phyloP scores from a whole-genome alignment of 345 rosid genomes.

The Eucalyptus sp. region DNA sequence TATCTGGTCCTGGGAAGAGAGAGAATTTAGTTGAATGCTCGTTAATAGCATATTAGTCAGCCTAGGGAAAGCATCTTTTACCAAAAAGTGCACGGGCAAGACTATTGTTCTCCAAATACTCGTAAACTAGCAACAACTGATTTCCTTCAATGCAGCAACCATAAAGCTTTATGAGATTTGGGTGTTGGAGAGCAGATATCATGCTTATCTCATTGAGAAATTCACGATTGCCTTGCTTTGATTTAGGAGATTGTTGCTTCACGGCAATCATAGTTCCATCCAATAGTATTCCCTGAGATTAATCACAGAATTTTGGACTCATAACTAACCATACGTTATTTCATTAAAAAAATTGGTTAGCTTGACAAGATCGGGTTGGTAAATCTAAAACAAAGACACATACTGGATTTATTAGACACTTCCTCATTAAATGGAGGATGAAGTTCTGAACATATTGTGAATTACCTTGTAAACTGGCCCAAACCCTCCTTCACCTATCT shows the following conservation, averaged over 20 bases:
- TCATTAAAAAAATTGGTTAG: not conserved
- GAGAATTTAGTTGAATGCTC: not conserved
- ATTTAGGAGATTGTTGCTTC: slow-evolving; percentile 57
- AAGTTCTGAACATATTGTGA: not conserved
- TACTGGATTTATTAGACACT: not conserved
- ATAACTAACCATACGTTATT: not conserved
- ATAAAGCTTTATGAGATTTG: slow-evolving; percentile 42
- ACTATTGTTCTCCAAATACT: slow-evolving; percentile 52
- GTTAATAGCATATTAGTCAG: not conserved
- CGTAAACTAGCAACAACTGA: slow-evolving; percentile 43
- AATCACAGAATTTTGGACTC: not conserved
- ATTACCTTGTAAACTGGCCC: slow-evolving; percentile 88
- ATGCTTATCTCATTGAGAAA: slow-evolving; percentile 57
- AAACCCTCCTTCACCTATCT: slow-evolving; percentile 97
- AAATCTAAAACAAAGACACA: not conserved
- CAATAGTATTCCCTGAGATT: slow-evolving; percentile 40
- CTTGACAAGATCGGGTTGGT: not conserved
- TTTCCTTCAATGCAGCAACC: slow-evolving; percentile 66
- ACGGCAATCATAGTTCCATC: slow-evolving; percentile 57
- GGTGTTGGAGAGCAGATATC: slow-evolving; percentile 61
- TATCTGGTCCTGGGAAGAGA: slow-evolving; percentile 17
- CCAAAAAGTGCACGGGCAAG: slow-evolving; percentile 57
- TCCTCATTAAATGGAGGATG: not conserved
- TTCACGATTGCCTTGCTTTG: slow-evolving; percentile 68
- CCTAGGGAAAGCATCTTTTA: not conserved